Base-by-base conservation (phyloP, 805 yeast species). In the Kockiozyma suomiensis region DNA sequence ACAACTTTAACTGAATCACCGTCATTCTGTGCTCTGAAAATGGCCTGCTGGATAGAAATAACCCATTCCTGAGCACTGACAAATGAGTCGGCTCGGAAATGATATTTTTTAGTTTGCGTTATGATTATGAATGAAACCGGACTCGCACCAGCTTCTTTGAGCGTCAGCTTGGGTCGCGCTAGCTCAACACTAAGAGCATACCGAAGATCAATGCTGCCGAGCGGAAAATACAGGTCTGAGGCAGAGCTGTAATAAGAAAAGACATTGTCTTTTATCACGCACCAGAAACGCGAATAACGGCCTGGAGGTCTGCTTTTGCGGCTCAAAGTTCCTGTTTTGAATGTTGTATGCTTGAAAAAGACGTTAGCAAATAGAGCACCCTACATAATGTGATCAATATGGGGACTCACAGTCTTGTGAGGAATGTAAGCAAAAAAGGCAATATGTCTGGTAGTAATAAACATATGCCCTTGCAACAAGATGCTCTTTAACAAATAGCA, bases 401-500 rank as follows among this genome's bases (percentile, higher is more conserved):
- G 2, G 35, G 26, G 8, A 37, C 50, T 30, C 3, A 76, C 74
- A 2, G 80, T 79, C 21, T 76, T 74, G 43, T 81, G 81, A 0
- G 97, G 97, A 8, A 93, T 72, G 66, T 83, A 85, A 0, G 97
- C 94, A 74, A 87, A 87, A 70, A 89, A 93, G 46, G 90, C 74
- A 4, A 92, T 70, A 62, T 82, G 82, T 15, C 79, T 75, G 45
- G 77, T 73, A 0, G 97, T 91, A 26, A 93, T 72, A 67, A 87
- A 87, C 17, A 91, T 72, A 68, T 88, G 92, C 1, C 98, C 98
- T 72, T 90, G 97, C 26, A 91, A 75, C 28, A 93, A 75, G 0
- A 92, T 94, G 68, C 89, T 96, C 61, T 85, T 82, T 58, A 90
- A 77, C 38, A 92, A 76, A 96, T 97, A 92, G 32, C 91, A 84